Percentiles rank a stretch among this genome's conserved stretches.
Conservation (phyloP, 1,284 basidiomycete species). For the Irpex sp. region DNA sequence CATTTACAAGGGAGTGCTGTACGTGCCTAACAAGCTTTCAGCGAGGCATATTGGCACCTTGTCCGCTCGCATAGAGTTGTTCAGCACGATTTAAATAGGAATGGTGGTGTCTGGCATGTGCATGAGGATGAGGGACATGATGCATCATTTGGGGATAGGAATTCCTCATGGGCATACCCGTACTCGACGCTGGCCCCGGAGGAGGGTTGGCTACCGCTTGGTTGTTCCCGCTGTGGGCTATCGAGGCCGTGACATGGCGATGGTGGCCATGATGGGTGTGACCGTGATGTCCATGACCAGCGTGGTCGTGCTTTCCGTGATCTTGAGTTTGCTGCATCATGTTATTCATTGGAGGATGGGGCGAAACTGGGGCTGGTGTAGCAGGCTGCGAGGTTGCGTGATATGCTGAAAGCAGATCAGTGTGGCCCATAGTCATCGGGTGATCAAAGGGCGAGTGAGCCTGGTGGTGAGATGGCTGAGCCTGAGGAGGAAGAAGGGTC, state of each 20-base stretch:
- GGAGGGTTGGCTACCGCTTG: constrained; percentile 12
- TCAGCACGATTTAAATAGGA: constrained; percentile 40
- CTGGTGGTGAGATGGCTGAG: constrained; percentile 15
- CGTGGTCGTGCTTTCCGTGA: constrained; percentile 12
- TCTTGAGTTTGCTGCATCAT: constrained; percentile 19
- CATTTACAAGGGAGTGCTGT: not conserved
- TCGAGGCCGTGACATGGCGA: constrained; percentile 5
- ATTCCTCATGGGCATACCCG: constrained; percentile 39
- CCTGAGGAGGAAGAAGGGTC: constrained; percentile 16
- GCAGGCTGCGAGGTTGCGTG: constrained; percentile 29
- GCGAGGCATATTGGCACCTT: constrained; percentile 23
- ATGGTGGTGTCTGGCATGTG: constrained; percentile 65
- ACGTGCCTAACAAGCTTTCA: not conserved
- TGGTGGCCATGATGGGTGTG: constrained; percentile 12
- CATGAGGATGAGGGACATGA: constrained; percentile 73
- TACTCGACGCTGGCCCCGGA: constrained; percentile 14
- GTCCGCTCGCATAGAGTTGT: constrained; percentile 33
- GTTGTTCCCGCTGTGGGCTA: not conserved
- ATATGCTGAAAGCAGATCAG: constrained; percentile 24
- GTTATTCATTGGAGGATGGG: constrained; percentile 19
- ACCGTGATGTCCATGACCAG: constrained; percentile 8
- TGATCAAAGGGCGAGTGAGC: constrained; percentile 20
- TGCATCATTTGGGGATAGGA: constrained; percentile 60
- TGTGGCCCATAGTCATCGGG: constrained; percentile 20
- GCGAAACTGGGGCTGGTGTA: constrained; percentile 20